Conservation (phyloP, 2,329 filamentous ascomycete genomes). For the Fonsecaea erecta region DNA sequence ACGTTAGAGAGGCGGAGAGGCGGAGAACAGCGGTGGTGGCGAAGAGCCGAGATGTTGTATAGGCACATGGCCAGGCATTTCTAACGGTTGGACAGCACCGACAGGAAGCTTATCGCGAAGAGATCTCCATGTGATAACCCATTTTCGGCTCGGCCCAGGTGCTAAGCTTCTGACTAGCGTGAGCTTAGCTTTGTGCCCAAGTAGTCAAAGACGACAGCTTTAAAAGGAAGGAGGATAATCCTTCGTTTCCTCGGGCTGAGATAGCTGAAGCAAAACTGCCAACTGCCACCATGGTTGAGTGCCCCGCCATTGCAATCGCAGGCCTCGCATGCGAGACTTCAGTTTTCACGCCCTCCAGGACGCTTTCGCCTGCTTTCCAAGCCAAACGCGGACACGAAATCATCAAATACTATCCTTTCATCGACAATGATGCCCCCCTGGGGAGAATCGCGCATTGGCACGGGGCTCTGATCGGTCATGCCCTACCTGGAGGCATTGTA, state of each 20-base stretch:
- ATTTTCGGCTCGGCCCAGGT: not conserved
- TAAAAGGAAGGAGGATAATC: constrained; percentile 3
- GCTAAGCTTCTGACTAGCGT: not conserved
- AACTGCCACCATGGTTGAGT: not conserved
- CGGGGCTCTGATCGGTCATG: constrained; percentile 12
- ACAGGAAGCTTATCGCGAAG: not conserved
- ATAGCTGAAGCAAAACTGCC: not conserved
- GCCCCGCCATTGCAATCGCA: constrained; percentile 9
- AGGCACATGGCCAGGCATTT: not conserved
- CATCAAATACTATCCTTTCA: constrained; percentile 3
- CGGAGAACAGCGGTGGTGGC: constrained; percentile 11
- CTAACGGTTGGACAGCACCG: not conserved
- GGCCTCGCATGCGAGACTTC: constrained; percentile 15
- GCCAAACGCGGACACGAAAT: constrained; percentile 13
- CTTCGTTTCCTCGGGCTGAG: not conserved
- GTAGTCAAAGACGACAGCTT: not conserved
- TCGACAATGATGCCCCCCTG: not conserved
- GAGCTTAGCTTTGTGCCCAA: not conserved
- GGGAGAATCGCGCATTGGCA: not conserved
- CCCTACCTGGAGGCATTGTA: constrained; percentile 13
- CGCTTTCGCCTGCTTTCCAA: constrained; percentile 3
- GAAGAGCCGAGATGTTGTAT: constrained; percentile 6
- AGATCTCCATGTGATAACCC: not conserved
- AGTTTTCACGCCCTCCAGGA: constrained; percentile 11
- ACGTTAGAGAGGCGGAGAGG: not conserved